Conservation (phyloP, 164 flowering plant genomes). For the Dillenia turbinata region DNA sequence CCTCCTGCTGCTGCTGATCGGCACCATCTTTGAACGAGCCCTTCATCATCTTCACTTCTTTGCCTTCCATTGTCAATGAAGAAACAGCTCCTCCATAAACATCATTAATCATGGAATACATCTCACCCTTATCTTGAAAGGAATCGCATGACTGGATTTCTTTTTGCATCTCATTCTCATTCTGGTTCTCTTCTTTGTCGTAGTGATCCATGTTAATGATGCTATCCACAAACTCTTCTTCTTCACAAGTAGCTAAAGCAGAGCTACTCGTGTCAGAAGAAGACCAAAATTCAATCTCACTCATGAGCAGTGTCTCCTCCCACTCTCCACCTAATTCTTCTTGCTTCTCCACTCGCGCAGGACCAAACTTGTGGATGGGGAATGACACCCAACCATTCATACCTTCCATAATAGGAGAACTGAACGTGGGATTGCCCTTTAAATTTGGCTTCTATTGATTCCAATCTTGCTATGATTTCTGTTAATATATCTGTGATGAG, state of each 20-base stretch:
- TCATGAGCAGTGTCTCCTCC: conserved; percentile 18
- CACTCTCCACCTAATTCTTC: conserved; percentile 20
- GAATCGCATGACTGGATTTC: neutral
- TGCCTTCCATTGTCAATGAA: conserved; percentile 11
- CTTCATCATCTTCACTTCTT: conserved; percentile 9
- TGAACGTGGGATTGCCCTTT: neutral
- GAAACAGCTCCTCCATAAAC: conserved; percentile 5
- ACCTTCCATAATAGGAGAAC: conserved; percentile 11
- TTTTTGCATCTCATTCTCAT: neutral
- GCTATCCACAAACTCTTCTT: conserved; percentile 46
- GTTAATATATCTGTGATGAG: no score
- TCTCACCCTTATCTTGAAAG: conserved; percentile 16
- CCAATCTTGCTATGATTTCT: no score
- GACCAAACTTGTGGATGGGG: conserved; percentile 43
- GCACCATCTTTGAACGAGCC: conserved; percentile 9
- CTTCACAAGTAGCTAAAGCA: conserved; percentile 25
- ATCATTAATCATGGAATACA: conserved; percentile 11
- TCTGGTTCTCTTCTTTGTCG: conserved; percentile 10
- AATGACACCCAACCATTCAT: conserved; percentile 26
- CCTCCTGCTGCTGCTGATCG: neutral
- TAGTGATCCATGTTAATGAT: conserved; percentile 41
- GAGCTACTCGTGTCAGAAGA: conserved; percentile 12
- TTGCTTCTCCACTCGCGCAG: conserved; percentile 41
- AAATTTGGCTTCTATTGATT: no score
- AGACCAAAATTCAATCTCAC: conserved; percentile 20